Conservation (phyloP, 495 filamentous ascomycete species). For the Tuber indicum region DNA sequence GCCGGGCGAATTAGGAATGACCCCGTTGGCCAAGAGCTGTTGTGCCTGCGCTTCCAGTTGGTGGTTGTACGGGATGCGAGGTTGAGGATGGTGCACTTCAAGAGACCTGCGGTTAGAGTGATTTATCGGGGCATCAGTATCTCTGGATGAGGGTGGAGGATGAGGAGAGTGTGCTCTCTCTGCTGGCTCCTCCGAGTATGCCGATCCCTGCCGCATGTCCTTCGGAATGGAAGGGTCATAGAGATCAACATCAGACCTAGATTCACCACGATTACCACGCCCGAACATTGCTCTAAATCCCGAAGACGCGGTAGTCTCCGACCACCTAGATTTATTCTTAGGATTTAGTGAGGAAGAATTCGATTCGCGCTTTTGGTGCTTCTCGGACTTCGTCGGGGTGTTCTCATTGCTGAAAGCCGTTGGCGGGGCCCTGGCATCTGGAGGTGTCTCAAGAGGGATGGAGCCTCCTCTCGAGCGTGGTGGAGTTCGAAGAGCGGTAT, state of each 20-base stretch:
- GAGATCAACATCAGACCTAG: constrained; percentile 40
- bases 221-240: constrained; percentile 36
- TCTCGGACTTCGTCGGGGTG: constrained; percentile 61
- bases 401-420: constrained; percentile 63
- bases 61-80: constrained; percentile 40
- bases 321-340: constrained; percentile 86
- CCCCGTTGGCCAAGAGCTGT: constrained; percentile 35
- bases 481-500: constrained; percentile 49
- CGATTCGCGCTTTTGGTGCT: constrained; percentile 86
- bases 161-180: constrained; percentile 31
- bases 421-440: constrained; percentile 54
- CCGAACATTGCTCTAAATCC: constrained; percentile 42
- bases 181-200: constrained; percentile 34
- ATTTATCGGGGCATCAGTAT: constrained; percentile 40
- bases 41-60: constrained; percentile 40
- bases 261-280: constrained; percentile 38
- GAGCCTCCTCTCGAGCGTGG: constrained; percentile 55
- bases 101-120: constrained; percentile 40
- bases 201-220: constrained; percentile 27
- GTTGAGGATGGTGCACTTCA: constrained; percentile 41
- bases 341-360: constrained; percentile 82
- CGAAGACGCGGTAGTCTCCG: constrained; percentile 87
- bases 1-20: constrained; percentile 31
- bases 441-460: constrained; percentile 65
- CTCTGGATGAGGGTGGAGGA: constrained; percentile 38